Percentiles rank a stretch among this genome's conserved stretches.
Conservation (phyloP, 1,284 basidiomycete genomes). For the Pseudozyma thailandica region DNA sequence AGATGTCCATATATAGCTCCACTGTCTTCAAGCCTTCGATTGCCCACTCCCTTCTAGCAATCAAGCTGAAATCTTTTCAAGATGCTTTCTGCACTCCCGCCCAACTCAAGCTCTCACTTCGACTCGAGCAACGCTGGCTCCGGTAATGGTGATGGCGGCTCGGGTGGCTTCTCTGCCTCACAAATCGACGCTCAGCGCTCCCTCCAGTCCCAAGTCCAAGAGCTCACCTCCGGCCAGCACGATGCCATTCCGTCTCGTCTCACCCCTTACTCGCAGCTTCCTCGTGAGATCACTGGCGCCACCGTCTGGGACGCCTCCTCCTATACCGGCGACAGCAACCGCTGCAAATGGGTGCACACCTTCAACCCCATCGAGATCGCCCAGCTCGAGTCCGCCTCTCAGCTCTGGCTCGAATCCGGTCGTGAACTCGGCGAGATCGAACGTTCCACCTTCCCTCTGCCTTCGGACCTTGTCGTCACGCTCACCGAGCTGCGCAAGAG, state of each 20-base stretch:
- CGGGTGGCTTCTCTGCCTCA: constrained; percentile 40
- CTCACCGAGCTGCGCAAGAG: constrained; percentile 44
- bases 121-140: constrained; percentile 5
- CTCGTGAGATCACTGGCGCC: constrained; percentile 64
- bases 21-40: background rate
- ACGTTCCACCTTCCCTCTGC: constrained; percentile 56
- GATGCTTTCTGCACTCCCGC: constrained; percentile 38
- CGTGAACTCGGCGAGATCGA: constrained; percentile 60
- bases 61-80: background rate
- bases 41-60: background rate
- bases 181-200: constrained; percentile 52
- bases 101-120: constrained; percentile 24
- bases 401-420: constrained; percentile 54
- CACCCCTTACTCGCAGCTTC: constrained; percentile 66
- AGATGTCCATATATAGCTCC: background rate
- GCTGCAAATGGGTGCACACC: constrained; percentile 50
- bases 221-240: constrained; percentile 63
- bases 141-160: constrained; percentile 22
- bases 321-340: constrained; percentile 58
- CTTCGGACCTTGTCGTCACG: constrained; percentile 39
- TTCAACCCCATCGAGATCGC: constrained; percentile 50
- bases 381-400: constrained; percentile 51
- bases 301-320: constrained; percentile 62
- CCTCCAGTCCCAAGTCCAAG: constrained; percentile 49
- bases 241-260: constrained; percentile 48